Conservation (phyloP, 1,284 basidiomycete species). For the Thecaphora thlaspeos region DNA sequence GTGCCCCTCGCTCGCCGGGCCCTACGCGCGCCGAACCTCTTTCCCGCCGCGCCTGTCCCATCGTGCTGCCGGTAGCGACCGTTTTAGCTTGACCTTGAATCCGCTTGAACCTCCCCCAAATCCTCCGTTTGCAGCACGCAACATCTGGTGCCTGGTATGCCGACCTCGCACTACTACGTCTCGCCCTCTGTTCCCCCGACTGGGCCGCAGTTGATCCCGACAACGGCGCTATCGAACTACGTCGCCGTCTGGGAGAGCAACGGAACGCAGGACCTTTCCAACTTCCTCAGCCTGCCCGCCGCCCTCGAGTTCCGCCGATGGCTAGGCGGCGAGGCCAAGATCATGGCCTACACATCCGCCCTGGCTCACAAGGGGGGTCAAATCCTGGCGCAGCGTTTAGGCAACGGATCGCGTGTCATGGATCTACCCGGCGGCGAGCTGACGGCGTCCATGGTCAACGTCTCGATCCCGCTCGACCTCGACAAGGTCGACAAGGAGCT, state of each 20-base stretch:
- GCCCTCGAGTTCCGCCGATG: slow-evolving; percentile 75
- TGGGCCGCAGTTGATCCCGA: slow-evolving; percentile 12
- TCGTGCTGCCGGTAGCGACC: slow-evolving; percentile 61
- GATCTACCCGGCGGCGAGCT: slow-evolving; percentile 7
- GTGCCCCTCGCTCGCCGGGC: not conserved
- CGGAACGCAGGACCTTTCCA: slow-evolving; percentile 32
- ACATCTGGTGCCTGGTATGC: slow-evolving; percentile 72
- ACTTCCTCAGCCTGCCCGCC: slow-evolving; percentile 49
- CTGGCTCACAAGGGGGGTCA: slow-evolving; percentile 73
- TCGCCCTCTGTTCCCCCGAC: slow-evolving; percentile 6
- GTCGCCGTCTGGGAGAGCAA: slow-evolving; percentile 32
- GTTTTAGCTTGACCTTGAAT: slow-evolving; percentile 87
- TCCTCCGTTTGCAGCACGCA: slow-evolving; percentile 77
- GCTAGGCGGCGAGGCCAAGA: slow-evolving; percentile 78
- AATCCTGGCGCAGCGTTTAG: slow-evolving; percentile 65
- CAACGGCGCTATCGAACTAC: slow-evolving; percentile 11
- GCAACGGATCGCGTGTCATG: slow-evolving; percentile 14
- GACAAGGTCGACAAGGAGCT: not conserved
- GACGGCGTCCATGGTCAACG: slow-evolving; percentile 36
- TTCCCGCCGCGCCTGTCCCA: not conserved
- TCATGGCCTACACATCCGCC: slow-evolving; percentile 72
- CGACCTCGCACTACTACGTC: slow-evolving; percentile 62
- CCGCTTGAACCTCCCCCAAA: no score
- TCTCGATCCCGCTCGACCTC: slow-evolving; percentile 5
- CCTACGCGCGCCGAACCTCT: not conserved